Evolutionary conservation across 768 basidiomycete species (phyloP).

Genomic region (Calvatia gigantea): DNA sequence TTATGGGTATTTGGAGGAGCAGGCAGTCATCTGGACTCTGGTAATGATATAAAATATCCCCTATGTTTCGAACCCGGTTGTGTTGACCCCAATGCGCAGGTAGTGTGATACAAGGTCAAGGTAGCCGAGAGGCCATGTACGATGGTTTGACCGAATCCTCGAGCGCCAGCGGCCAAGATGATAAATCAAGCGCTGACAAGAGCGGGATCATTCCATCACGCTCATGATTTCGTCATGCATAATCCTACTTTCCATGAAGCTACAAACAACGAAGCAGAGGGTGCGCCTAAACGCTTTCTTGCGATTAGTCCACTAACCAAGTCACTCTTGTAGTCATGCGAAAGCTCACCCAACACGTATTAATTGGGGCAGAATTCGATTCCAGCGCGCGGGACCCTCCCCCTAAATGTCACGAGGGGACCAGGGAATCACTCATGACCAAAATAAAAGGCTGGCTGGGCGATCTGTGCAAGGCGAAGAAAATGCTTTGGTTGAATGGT

Average conservation of each 20-base stretch:
- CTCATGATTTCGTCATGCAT: background rate
- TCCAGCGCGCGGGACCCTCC: constrained; percentile 16
- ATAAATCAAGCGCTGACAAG: background rate
- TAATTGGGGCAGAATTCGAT: constrained; percentile 6
- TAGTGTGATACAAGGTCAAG: no score
- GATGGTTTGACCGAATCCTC: no score
- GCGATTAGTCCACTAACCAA: background rate
- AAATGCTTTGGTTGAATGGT: constrained; percentile 19
- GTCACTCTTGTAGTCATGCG: background rate
- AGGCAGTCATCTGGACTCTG: no score
- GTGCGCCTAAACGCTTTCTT: background rate
- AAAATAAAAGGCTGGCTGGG: constrained; percentile 12
- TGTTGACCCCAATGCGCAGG: no score
- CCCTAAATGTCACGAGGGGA: constrained; percentile 18
- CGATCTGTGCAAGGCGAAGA: background rate
- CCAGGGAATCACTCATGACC: constrained; percentile 11
- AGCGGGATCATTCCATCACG: background rate
- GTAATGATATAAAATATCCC: no score
- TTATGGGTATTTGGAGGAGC: no score
- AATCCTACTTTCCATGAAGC: background rate
- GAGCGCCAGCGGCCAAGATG: no score
- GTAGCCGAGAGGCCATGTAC: no score
- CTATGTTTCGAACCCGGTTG: no score
- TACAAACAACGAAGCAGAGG: background rate
- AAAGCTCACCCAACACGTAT: background rate